Percentiles rank a stretch among this genome's conserved stretches.
Evolutionary conservation across 2,329 filamentous ascomycete species (phyloP).

Genomic region (Neurospora sp.): DNA sequence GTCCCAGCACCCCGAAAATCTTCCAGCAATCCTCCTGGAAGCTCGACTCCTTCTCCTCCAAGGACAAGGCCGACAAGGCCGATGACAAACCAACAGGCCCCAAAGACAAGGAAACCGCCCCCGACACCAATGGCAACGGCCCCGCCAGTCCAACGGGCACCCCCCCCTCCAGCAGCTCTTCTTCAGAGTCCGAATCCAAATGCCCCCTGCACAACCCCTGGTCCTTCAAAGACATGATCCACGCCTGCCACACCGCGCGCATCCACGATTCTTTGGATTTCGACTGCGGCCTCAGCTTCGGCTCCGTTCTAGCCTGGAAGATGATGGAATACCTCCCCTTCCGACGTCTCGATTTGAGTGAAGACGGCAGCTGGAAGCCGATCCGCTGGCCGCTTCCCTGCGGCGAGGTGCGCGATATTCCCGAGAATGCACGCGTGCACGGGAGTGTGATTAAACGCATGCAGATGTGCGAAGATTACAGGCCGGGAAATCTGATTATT

Average conservation of each 20-base stretch:
- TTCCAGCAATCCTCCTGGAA: conserved; percentile 7
- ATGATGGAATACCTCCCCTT: conserved; percentile 78
- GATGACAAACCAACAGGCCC: not conserved
- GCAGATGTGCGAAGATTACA: conserved; percentile 50
- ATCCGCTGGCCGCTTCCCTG: conserved; percentile 72
- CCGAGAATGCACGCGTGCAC: conserved; percentile 59
- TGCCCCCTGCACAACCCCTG: conserved; percentile 4
- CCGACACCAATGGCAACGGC: not conserved
- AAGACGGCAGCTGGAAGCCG: conserved; percentile 66
- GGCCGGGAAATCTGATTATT: conserved; percentile 70
- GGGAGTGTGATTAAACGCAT: conserved; percentile 65
- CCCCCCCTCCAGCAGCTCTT: not conserved
- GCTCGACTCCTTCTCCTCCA: not conserved
- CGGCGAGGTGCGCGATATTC: conserved; percentile 70
- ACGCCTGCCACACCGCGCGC: conserved; percentile 37
- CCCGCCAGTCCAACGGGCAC: not conserved
- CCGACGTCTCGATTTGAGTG: conserved; percentile 65
- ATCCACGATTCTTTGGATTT: conserved; percentile 64
- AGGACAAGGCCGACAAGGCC: not conserved
- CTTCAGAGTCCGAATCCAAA: conserved; percentile 8
- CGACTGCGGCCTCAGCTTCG: conserved; percentile 42
- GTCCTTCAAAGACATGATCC: conserved; percentile 47
- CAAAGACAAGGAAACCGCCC: not conserved
- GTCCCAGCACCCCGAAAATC: conserved; percentile 14
- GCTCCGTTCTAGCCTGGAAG: conserved; percentile 58